These are phyloP conservation scores for Colletotrichum cuscutae DNA, from an alignment of 2,329 filamentous ascomycete species.

Conservation along the genomic window DNA sequence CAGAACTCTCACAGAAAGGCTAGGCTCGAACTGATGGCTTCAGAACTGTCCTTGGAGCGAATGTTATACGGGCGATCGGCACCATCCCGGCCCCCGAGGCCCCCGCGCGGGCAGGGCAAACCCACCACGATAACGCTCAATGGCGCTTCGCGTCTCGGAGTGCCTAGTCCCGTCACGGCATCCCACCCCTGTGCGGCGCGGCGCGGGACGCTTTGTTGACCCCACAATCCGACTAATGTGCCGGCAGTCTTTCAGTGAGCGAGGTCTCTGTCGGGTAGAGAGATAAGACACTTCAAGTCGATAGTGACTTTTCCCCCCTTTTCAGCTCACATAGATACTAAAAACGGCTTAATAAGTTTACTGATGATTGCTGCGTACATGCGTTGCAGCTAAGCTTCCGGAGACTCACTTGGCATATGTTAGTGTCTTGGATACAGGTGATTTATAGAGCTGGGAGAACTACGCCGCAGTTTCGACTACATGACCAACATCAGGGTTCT, in stretches of 20 bases:
- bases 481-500: too few species aligned
- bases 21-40: neutral
- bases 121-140: neutral
- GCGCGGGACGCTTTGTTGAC: neutral
- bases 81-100: conserved; percentile 12
- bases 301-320: too few species aligned
- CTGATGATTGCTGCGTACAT: too few species aligned
- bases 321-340: too few species aligned
- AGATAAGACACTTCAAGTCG: too few species aligned
- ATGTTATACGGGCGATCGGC: neutral
- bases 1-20: neutral
- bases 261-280: neutral
- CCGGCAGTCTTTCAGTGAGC: neutral
- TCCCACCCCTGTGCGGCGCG: neutral
- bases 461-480: too few species aligned
- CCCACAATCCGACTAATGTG: neutral
- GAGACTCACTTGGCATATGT: too few species aligned
- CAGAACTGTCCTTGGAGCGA: too few species aligned
- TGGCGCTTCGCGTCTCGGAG: conserved; percentile 23
- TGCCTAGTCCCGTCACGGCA: neutral
- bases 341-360: too few species aligned
- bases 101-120: neutral
- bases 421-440: too few species aligned
- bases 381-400: too few species aligned
- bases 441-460: too few species aligned